phyloP scores from a whole-genome alignment of 2,329 filamentous ascomycete genomes.

The Sporothrix brunneoviolacea region DNA sequence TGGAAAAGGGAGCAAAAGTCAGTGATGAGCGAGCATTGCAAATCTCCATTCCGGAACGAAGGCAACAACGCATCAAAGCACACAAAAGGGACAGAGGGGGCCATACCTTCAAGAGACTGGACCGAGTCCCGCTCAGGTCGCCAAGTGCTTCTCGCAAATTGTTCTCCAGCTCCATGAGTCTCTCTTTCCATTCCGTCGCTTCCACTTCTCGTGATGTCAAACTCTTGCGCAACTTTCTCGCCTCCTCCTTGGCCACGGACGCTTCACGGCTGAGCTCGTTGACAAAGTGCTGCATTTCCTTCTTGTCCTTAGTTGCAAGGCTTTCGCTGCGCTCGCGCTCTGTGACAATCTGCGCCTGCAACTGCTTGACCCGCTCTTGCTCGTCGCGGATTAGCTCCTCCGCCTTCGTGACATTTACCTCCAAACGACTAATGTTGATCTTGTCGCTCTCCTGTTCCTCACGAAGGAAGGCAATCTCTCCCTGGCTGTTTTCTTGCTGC shows the following conservation, averaged over 20 bases:
- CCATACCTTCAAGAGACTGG: constrained; percentile 79
- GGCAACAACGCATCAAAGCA: too few species aligned
- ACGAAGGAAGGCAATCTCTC: constrained; percentile 87
- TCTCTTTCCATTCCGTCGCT: constrained; percentile 83
- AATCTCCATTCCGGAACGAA: too few species aligned
- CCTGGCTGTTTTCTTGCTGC: constrained; percentile 85
- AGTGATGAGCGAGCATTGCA: too few species aligned
- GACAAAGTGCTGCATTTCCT: constrained; percentile 88
- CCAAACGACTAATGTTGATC: constrained; percentile 92
- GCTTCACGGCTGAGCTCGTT: constrained; percentile 87
- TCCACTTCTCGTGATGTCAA: constrained; percentile 81
- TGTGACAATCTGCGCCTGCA: constrained; percentile 67
- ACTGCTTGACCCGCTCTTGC: constrained; percentile 65
- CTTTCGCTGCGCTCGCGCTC: constrained; percentile 84
- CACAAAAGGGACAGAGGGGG: too few species aligned
- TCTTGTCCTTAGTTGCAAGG: constrained; percentile 81
- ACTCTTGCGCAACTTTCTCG: constrained; percentile 72
- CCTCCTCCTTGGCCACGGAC: constrained; percentile 77
- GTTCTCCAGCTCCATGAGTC: constrained; percentile 81
- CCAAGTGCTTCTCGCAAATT: constrained; percentile 81
- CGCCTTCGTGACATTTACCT: constrained; percentile 72
- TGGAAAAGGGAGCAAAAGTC: too few species aligned
- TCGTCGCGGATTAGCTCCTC: constrained; percentile 78
- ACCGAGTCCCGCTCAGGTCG: constrained; percentile 78
- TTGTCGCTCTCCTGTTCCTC: constrained; percentile 98